A percentile compares a stretch with the other conserved stretches of the same genome.
Evolutionary conservation across 2,329 filamentous ascomycete species (phyloP).

Genomic region (Fusarium anguioides): DNA sequence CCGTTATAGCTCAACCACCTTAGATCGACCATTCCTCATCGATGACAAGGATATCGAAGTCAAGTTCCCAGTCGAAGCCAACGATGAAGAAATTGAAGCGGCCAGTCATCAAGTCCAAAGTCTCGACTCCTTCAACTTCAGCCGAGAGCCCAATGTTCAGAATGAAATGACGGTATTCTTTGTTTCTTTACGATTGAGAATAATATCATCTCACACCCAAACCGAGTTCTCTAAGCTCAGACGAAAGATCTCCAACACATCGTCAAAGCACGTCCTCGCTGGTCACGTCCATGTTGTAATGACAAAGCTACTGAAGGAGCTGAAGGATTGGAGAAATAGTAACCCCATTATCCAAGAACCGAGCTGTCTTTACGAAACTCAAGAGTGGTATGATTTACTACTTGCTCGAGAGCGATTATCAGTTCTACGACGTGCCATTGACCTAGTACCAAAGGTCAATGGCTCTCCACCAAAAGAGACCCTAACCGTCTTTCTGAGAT

Average conservation of each 20-base stretch:
- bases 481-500: constrained; percentile 49
- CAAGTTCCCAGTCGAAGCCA: constrained; percentile 22
- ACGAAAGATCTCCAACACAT: background rate
- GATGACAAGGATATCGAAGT: constrained; percentile 30
- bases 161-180: constrained; percentile 50
- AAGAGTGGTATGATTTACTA: constrained; percentile 59
- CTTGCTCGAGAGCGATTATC: constrained; percentile 54
- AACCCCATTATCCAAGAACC: constrained; percentile 50
- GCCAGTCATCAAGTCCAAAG: background rate
- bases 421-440: constrained; percentile 55
- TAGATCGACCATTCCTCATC: constrained; percentile 30
- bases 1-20: constrained; percentile 30
- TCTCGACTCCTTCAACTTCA: background rate
- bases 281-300: constrained; percentile 45
- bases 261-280: constrained; percentile 4
- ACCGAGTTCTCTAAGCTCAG: constrained; percentile 41
- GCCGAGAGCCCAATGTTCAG: background rate
- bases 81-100: constrained; percentile 29
- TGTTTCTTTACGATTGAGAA: constrained; percentile 51
- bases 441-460: constrained; percentile 51
- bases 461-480: constrained; percentile 49
- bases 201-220: constrained; percentile 55
- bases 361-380: constrained; percentile 55
- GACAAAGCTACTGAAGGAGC: constrained; percentile 48
- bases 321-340: constrained; percentile 51